A percentile compares a stretch with the other conserved stretches of the same genome.
Conservation (phyloP, 257 asterid species). For the Nicotiana benthamiana region DNA sequence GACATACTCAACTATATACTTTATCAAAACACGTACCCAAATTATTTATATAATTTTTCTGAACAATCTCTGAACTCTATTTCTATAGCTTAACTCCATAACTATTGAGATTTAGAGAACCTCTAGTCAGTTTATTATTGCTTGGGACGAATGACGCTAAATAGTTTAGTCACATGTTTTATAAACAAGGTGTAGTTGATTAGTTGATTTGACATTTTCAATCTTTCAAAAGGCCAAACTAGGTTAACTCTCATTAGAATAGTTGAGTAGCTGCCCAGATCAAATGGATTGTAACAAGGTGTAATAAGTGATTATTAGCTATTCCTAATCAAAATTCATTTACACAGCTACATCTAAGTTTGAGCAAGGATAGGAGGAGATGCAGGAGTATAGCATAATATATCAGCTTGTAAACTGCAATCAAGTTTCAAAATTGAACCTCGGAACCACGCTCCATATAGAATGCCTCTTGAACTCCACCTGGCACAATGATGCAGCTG, state of each 20-base stretch:
- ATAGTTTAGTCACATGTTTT: no score
- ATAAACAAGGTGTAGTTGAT: no score
- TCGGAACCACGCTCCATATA: constrained; percentile 82
- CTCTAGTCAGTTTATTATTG: no score
- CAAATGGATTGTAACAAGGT: background rate
- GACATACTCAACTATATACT: no score
- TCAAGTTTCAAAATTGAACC: constrained; percentile 32
- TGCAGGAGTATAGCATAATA: background rate
- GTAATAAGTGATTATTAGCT: background rate
- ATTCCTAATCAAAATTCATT: background rate
- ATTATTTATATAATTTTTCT: no score
- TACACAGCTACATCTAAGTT: background rate
- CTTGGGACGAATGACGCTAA: no score
- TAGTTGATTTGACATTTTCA: no score
- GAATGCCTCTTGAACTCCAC: constrained; percentile 83
- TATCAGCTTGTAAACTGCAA: background rate
- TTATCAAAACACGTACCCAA: no score
- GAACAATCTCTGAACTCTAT: no score
- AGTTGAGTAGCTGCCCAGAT: background rate
- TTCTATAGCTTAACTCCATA: no score
- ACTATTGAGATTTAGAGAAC: no score
- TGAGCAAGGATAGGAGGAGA: background rate
- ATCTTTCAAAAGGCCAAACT: background rate
- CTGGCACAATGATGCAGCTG: constrained; percentile 90
- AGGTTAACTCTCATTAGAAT: background rate